Percentiles rank a stretch among this genome's conserved stretches.
phyloP scores from a whole-genome alignment of 441 rosid species.

The Eruca vesicaria region DNA sequence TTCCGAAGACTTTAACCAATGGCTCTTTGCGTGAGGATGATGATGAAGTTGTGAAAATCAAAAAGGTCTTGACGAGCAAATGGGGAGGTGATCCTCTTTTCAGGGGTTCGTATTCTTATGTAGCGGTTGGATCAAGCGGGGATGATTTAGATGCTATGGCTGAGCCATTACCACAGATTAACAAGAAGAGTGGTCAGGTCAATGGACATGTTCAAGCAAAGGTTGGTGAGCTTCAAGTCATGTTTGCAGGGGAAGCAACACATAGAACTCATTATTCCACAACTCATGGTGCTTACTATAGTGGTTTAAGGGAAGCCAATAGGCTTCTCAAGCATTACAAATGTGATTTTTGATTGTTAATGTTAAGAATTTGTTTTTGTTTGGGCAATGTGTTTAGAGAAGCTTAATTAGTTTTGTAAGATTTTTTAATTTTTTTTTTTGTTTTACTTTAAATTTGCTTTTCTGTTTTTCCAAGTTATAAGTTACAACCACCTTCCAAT shows the following conservation, averaged over 20 bases:
- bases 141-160: conserved; percentile 82
- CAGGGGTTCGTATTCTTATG: conserved; percentile 86
- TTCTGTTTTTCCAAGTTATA: background rate
- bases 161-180: conserved; percentile 71
- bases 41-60: conserved; percentile 40
- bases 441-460: conserved; percentile 30
- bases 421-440: conserved; percentile 39
- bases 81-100: conserved; percentile 91
- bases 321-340: conserved; percentile 91
- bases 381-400: conserved; percentile 39
- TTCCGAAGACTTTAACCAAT: conserved; percentile 34
- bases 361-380: conserved; percentile 24
- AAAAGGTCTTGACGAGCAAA: conserved; percentile 67
- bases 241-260: conserved; percentile 99
- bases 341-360: conserved; percentile 47
- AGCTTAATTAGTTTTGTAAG: conserved; percentile 38
- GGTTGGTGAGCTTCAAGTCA: conserved; percentile 55
- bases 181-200: conserved; percentile 25
- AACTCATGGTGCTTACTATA: conserved; percentile 94
- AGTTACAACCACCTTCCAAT: conserved; percentile 22
- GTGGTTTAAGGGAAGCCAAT: conserved; percentile 97
- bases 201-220: conserved; percentile 19
- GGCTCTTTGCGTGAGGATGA: conserved; percentile 32
- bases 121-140: conserved; percentile 86
- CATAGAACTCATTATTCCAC: conserved; percentile 96